Evolutionary conservation across 495 filamentous ascomycete species (phyloP).

Genomic region (Aspergillus mulundensis): DNA sequence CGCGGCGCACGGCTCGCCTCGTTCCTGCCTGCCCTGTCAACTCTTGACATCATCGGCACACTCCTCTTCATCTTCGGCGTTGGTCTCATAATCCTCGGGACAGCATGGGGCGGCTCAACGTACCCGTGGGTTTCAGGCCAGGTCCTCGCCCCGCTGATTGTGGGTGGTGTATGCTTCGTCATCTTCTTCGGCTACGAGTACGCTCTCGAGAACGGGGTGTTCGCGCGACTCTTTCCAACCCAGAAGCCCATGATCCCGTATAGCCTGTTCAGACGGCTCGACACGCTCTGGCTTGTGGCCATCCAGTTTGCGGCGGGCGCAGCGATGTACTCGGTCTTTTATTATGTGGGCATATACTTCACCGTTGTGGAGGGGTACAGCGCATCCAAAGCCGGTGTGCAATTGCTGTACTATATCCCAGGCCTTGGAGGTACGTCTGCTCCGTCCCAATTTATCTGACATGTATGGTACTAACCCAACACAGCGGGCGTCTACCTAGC

Average conservation of each 20-base stretch:
- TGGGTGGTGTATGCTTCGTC: slow-evolving; percentile 44
- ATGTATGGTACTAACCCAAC: background rate
- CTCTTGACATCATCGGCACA: slow-evolving; percentile 52
- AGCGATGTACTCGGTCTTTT: slow-evolving; percentile 50
- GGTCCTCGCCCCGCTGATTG: slow-evolving; percentile 50
- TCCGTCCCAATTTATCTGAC: background rate
- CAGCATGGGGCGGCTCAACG: slow-evolving; percentile 55
- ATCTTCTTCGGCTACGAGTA: slow-evolving; percentile 53
- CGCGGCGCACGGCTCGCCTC: slow-evolving; percentile 17
- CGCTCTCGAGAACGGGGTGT: slow-evolving; percentile 45
- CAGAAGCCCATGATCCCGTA: slow-evolving; percentile 57
- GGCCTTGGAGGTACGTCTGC: slow-evolving; percentile 32
- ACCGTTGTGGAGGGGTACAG: slow-evolving; percentile 45
- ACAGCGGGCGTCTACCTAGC: slow-evolving; percentile 50
- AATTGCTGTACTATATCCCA: slow-evolving; percentile 48
- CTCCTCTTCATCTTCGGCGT: slow-evolving; percentile 56
- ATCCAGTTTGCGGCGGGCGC: slow-evolving; percentile 52
- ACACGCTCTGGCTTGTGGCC: slow-evolving; percentile 49
- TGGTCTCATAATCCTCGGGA: slow-evolving; percentile 52
- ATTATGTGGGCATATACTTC: slow-evolving; percentile 60
- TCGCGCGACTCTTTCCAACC: slow-evolving; percentile 40
- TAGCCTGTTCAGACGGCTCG: slow-evolving; percentile 43
- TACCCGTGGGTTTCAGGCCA: slow-evolving; percentile 50
- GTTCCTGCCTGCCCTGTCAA: slow-evolving; percentile 37
- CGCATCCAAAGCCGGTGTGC: slow-evolving; percentile 45